phyloP scores from a whole-genome alignment of 2,329 filamentous ascomycete genomes.

The Tolypocladium inflatum region DNA sequence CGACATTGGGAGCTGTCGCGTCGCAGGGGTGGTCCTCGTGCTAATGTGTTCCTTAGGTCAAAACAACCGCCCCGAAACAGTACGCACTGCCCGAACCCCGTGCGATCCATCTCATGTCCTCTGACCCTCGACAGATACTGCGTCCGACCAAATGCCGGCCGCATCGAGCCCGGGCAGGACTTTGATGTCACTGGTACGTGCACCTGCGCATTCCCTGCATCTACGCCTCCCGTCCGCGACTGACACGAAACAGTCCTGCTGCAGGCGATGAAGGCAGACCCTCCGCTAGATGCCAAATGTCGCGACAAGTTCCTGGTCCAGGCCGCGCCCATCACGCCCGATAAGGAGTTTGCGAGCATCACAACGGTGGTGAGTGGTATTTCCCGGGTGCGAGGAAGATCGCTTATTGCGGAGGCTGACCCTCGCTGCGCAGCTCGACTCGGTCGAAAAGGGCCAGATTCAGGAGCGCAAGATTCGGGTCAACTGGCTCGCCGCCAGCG shows the following conservation, averaged over 20 bases:
- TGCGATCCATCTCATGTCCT: conserved; percentile 6
- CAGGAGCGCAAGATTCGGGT: conserved; percentile 96
- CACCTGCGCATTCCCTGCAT: neutral
- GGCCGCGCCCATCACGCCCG: conserved; percentile 71
- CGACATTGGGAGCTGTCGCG: neutral
- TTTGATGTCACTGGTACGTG: conserved; percentile 84
- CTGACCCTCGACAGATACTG: conserved; percentile 62
- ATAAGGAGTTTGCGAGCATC: conserved; percentile 77
- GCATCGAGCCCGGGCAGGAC: conserved; percentile 80
- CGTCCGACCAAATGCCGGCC: conserved; percentile 91
- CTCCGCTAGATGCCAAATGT: conserved; percentile 76
- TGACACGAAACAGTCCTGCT: conserved; percentile 60
- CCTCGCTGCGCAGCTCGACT: conserved; percentile 56
- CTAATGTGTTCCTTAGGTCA: conserved; percentile 56
- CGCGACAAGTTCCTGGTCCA: conserved; percentile 97
- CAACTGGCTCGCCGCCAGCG: conserved; percentile 62
- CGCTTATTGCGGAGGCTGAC: neutral
- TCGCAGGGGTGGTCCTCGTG: conserved; percentile 3
- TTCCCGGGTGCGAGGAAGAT: neutral
- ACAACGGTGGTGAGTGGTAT: conserved; percentile 62
- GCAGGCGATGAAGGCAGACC: conserved; percentile 96
- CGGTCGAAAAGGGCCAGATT: conserved; percentile 66
- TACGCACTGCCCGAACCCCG: conserved; percentile 40
- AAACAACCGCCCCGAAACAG: conserved; percentile 98
- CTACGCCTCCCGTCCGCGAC: neutral